A percentile compares a stretch with the other conserved stretches of the same genome.
These are phyloP conservation scores for Kalanchoe fedtschenkoi DNA, from an alignment of 164 flowering plant genomes.

Conservation along the genomic window DNA sequence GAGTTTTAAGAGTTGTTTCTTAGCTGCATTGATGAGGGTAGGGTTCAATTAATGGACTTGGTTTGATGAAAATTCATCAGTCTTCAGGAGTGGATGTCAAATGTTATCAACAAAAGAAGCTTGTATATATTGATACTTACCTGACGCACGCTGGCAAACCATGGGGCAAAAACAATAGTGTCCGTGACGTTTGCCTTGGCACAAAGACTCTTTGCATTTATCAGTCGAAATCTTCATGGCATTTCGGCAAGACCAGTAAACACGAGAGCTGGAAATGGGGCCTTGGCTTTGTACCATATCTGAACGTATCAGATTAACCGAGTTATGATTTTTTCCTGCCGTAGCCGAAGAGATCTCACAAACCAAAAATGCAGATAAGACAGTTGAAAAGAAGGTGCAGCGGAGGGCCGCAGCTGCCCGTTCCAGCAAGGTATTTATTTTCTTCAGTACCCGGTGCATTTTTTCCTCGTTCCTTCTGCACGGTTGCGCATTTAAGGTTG, in stretches of 20 bases:
- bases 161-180: slow-evolving; percentile 45
- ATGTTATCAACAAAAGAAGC: slow-evolving; percentile 64
- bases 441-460: too few relatives aligned
- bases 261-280: background rate
- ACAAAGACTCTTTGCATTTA: background rate
- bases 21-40: background rate
- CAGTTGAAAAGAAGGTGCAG: slow-evolving; percentile 23
- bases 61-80: background rate
- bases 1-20: too few relatives aligned
- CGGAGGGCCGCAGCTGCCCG: slow-evolving; percentile 21
- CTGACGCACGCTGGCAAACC: slow-evolving; percentile 95
- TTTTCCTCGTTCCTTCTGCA: too few relatives aligned
- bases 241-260: background rate
- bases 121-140: slow-evolving; percentile 72
- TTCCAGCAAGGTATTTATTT: slow-evolving; percentile 29
- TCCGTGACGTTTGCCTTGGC: slow-evolving; percentile 27
- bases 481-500: too few relatives aligned
- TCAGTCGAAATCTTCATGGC: background rate
- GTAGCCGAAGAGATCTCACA: slow-evolving; percentile 36
- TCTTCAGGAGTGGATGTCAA: slow-evolving; percentile 74
- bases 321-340: slow-evolving; percentile 5
- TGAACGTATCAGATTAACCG: background rate
- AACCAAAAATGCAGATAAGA: slow-evolving; percentile 26
- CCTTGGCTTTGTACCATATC: background rate
- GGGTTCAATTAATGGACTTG: background rate